Base-by-base conservation (phyloP, 148 eudicot genomes). In the Camellia granthamiana region DNA sequence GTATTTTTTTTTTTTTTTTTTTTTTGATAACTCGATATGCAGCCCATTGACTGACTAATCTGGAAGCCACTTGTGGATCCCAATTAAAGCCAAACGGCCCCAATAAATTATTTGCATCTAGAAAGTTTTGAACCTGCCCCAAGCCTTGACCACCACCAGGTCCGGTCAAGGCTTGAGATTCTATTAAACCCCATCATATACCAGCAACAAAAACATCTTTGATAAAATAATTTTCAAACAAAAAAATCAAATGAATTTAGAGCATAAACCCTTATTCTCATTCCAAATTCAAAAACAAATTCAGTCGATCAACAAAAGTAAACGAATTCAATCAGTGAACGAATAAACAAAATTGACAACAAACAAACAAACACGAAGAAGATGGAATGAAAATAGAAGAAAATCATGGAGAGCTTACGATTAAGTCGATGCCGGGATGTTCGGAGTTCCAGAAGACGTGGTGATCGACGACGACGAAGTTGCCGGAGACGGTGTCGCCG, bases 391-490 rank as follows among this genome's bases (percentile, higher is more conserved):
- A 52, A 77, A 51, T 41, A 11, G 47, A 23, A 41, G 42, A 6
- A 30, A 38, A 38, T 54, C 69, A 58, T 43, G 70, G 75, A n/a
- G 65, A 38, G 47, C 56, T 78, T 88, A 95, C 98, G 2, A 87
- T 89, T 77, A 95, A 90, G 63, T 95, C 98, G 75, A 95, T 93
- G 78, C 98, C 98, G 14, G 98, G 98, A 38, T 95, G 98, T 83
- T 93, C 97, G 44, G 94, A 90, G 80, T 87, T 84, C 97, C 98
- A 95, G 88, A 93, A 93, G 77, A 95, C 87, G 47, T 93, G 97
- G 77, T 95, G 98, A 85, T 93, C 97, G 43, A 93, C 97, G 44
- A 95, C 98, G 58, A 95, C 97, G 77, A 95, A 93, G 85, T 95
- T 95, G 2, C 98, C 98, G 38, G 96, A 89, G 60, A 95, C 81